Conservation (phyloP, 192 early-diverging fungal genomes). For the Umbelopsis sp. region DNA sequence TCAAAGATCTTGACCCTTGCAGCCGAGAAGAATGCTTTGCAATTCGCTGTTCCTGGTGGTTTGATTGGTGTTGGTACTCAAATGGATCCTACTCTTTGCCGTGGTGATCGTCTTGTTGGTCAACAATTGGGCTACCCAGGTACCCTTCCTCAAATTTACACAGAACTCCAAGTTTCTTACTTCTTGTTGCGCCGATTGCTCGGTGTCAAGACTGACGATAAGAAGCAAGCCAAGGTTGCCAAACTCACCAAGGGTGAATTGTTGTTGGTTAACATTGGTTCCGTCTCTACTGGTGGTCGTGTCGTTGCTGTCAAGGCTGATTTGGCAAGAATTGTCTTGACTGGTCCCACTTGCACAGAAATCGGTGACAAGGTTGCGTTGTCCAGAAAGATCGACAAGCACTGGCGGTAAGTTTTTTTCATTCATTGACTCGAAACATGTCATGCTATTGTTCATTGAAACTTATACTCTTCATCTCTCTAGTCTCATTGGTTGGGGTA, state of each 20-base stretch:
- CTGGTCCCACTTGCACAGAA: constrained; percentile 92
- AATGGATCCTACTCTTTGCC: constrained; percentile 94
- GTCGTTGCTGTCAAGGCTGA: constrained; percentile 93
- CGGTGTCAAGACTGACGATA: constrained; percentile 96
- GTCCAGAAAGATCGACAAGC: constrained; percentile 93
- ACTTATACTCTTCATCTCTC: neutral
- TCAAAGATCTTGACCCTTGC: constrained; percentile 86
- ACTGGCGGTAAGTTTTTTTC: constrained; percentile 80
- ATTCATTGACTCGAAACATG: neutral
- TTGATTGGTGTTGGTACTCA: constrained; percentile 97
- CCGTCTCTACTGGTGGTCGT: constrained; percentile 91
- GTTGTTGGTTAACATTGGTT: constrained; percentile 96
- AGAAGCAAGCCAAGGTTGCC: constrained; percentile 95
- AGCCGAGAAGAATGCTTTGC: constrained; percentile 87
- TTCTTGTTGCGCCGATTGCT: constrained; percentile 94
- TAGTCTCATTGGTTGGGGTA: constrained; percentile 98
- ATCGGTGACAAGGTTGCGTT: constrained; percentile 95
- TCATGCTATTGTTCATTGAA: constrained; percentile 9
- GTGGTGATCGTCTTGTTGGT: constrained; percentile 95
- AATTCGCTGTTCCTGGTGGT: constrained; percentile 99
- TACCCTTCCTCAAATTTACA: constrained; percentile 90
- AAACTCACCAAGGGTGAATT: constrained; percentile 94
- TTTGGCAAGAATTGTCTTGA: constrained; percentile 92
- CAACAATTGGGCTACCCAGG: constrained; percentile 93
- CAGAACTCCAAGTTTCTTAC: constrained; percentile 96